Conservation (phyloP, 306 rosid genomes). For the Abrus pulchellus region DNA sequence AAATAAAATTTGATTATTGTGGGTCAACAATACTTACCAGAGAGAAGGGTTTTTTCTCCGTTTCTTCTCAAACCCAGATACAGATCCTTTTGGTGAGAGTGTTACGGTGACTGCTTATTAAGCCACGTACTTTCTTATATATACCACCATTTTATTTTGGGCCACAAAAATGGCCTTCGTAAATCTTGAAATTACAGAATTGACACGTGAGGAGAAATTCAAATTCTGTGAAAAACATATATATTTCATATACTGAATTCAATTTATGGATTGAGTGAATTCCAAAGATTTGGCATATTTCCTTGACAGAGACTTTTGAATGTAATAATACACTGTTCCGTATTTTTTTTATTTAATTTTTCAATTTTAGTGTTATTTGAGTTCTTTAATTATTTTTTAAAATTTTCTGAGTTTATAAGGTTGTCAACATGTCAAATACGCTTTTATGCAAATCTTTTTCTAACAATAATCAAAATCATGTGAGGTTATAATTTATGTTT, state of each 20-base stretch:
- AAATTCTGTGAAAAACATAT: not conserved
- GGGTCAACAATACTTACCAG: slow-evolving; percentile 35
- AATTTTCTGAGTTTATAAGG: no score
- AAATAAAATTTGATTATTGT: not conserved
- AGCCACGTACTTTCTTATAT: slow-evolving; percentile 16
- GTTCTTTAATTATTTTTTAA: no score
- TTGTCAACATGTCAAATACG: no score
- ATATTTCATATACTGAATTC: not conserved
- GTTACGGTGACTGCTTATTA: not conserved
- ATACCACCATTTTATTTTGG: not conserved
- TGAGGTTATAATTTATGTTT: no score
- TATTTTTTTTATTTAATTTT: no score
- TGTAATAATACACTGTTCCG: no score
- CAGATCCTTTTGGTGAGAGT: slow-evolving; percentile 12
- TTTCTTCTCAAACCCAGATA: not conserved
- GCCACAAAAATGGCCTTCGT: not conserved
- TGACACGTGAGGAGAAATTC: not conserved
- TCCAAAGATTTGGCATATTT: no score
- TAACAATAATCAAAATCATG: no score
- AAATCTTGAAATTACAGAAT: not conserved
- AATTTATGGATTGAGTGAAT: not conserved
- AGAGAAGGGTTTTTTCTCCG: not conserved
- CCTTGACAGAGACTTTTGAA: no score
- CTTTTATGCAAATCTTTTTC: no score
- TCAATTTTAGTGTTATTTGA: no score